Evolutionary conservation across 2,329 filamentous ascomycete genomes (phyloP), one percentile per base, ranked within the genome.

Genomic region (Stylonectria norvegica): DNA sequence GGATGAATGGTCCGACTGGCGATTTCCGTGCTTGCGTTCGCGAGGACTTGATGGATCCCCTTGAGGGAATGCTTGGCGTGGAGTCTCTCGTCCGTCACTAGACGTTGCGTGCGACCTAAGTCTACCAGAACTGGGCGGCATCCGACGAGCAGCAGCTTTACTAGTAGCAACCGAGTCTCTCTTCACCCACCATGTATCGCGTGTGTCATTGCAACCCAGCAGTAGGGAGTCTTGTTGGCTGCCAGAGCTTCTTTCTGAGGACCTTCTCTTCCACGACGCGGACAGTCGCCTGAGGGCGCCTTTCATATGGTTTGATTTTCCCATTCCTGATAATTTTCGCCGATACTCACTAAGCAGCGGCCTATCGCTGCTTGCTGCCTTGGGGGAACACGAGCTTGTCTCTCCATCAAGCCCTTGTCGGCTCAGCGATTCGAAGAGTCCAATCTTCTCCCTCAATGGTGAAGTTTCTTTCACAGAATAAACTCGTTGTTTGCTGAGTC

Each of bases 371-470:
- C 5, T 18, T 20, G 6, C 5, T 6, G 5, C 18, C 20, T 23
- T 9, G 3, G 16, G 0, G 19, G 17, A 12, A 27, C 5, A 16
- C 17, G 29, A 2, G 16, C 16, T 29, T 22, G 23, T 12, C 8
- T 30, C 12, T 8, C 14, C 3, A 9, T 28, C 4, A 14, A 36
- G 18, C 5, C 25, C 34, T 7, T 42, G 42, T 5, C 20, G 42
- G 16, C 47, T 50, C 23, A 64, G 37, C 12, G 53, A 54, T 30
- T 64, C 59, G 34, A 61, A 64, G 7, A 62, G 42, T 4, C 50
- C 47, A 16, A 64, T 62, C 27, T 50, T 60, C n/a, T 62, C 52
- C 32, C 50, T 56, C 31, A 57, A 30, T 5, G 52, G 50, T 6
- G 54, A 54, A n/a, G 34, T n/a, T 1, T 27, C 16, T 18, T 48